Conservation (phyloP, 306 rosid species). For the Fagus sylvatica region DNA sequence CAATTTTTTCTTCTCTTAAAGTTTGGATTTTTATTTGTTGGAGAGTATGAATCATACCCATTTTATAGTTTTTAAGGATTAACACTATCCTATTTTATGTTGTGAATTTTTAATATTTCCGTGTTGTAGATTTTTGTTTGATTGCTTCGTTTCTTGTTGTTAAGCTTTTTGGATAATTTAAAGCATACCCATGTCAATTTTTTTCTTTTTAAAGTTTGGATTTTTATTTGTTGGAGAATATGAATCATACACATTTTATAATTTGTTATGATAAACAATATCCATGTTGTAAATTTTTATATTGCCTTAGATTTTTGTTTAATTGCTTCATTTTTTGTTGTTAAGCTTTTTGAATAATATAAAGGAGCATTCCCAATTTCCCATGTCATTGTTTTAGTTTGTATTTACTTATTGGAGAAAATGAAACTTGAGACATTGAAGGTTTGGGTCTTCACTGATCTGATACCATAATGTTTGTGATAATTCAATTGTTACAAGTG, state of each 20-base stretch:
- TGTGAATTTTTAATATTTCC: not conserved
- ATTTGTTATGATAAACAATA: not conserved
- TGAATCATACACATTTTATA: not conserved
- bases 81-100: not conserved
- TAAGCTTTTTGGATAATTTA: not conserved
- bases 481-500: not conserved
- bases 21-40: constrained; percentile 6
- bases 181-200: not conserved
- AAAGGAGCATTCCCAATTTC: not conserved
- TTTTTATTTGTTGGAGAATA: not conserved
- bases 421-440: not conserved
- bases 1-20: not conserved
- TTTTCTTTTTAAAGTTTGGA: not conserved
- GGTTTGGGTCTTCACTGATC: not conserved
- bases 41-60: not conserved
- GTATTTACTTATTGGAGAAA: too few species aligned
- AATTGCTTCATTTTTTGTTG: not conserved
- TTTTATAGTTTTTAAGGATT: not conserved
- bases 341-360: not conserved
- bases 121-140: not conserved
- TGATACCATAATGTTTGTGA: not conserved
- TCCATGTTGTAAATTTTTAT: not conserved
- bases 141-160: not conserved
- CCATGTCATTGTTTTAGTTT: too few species aligned
- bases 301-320: not conserved